These are phyloP conservation scores for Mycena amicta DNA, from an alignment of 768 basidiomycete species.

Conservation along the genomic window DNA sequence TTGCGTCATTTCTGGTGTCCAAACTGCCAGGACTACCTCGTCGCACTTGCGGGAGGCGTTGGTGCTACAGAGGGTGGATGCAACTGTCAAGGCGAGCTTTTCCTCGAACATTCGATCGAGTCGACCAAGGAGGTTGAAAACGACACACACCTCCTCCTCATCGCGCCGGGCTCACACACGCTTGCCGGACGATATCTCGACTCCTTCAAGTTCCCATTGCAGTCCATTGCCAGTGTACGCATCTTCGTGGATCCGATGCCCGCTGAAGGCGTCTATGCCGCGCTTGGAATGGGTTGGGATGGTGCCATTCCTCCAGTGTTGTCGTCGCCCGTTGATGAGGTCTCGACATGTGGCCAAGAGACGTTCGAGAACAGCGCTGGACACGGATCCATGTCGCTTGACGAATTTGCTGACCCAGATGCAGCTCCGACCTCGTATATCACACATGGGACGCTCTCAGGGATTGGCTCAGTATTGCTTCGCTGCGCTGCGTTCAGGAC, in stretches of 20 bases:
- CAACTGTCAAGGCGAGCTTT: not conserved
- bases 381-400: constrained; percentile 22
- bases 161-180: constrained; percentile 46
- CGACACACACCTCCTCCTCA: constrained; percentile 18
- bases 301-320: not conserved
- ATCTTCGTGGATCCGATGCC: constrained; percentile 75
- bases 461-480: constrained; percentile 73
- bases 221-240: constrained; percentile 38
- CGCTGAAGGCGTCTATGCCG: constrained; percentile 62
- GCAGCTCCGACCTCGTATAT: constrained; percentile 50
- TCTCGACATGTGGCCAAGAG: not conserved
- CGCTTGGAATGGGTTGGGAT: constrained; percentile 67
- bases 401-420: constrained; percentile 5
- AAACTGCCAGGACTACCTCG: constrained; percentile 86
- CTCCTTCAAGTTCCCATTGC: constrained; percentile 13
- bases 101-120: not conserved
- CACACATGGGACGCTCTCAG: constrained; percentile 63
- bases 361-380: constrained; percentile 2
- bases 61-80: constrained; percentile 36
- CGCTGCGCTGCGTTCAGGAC: constrained; percentile 71
- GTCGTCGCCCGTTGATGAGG: not conserved
- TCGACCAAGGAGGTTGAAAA: not conserved
- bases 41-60: constrained; percentile 49
- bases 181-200: constrained; percentile 16
- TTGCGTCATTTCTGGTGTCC: constrained; percentile 92